Base-by-base conservation (phyloP, 2,329 filamentous ascomycete species). In the Microascus cirrosus region DNA sequence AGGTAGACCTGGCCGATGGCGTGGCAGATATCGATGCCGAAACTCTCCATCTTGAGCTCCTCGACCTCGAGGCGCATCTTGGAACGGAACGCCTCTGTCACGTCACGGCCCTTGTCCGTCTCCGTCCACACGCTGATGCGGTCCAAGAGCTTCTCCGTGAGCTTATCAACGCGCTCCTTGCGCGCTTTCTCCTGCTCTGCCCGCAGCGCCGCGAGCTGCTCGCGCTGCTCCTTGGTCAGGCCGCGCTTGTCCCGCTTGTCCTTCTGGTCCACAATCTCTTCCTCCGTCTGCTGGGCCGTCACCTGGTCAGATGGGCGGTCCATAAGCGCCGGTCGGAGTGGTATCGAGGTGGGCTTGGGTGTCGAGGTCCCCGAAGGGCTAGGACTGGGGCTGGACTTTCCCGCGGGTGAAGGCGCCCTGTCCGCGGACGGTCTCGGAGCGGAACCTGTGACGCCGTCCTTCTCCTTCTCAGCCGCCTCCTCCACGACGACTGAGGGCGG, bases 21-120 rank as follows among this genome's bases (percentile, higher is more conserved):
- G 71, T 97, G 93, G 54, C 96, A 78, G 64, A 97, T 97, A 62
- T 99, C 94, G 50, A 99, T 80, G 56, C 94, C 94, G 65, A 99
- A 99, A 0, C 89, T 95, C 74, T 99, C 94, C 90, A 99, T 99
- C 80, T 97, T 99, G 65, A 99, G 78, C 69, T 97, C 95, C 76
- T 99, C 94, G 28, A 95, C 90, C 74, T 99, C 94, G 48, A 97
- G 84, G 48, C 86, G 83, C 64, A 89, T 96, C 82, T 99, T 96
- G 70, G 93, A 90, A 70, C 92, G 86, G 77, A 97, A 99, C 0
- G 94, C 89, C 59, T 76, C 77, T 36, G 93, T 97, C 60, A 96
- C 90, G 65, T 95, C 91, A 15, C 73, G 61, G 53, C 87, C 83
- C 75, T 94, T 95, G 74, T 97, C 94, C 3, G 93, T 96, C 77